Percentiles rank a stretch among this genome's conserved stretches.
Evolutionary conservation across 2,329 filamentous ascomycete genomes (phyloP).

Genomic region (Phoma sp.): DNA sequence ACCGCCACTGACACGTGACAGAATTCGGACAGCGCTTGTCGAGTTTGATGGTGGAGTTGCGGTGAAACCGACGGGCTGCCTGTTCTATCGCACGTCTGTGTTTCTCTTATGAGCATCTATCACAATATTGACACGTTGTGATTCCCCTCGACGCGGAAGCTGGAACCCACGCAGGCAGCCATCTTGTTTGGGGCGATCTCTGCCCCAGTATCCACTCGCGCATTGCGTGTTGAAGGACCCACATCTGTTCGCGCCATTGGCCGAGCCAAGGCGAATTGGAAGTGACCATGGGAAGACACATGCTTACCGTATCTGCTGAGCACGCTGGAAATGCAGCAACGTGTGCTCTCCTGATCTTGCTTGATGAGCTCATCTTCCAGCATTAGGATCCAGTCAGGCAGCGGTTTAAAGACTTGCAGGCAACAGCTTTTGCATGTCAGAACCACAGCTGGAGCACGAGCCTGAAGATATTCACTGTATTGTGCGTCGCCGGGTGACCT

Average conservation of each 20-base stretch:
- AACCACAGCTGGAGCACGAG: background rate
- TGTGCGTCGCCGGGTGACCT: background rate
- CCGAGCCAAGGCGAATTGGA: background rate
- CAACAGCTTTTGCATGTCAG: slow-evolving; percentile 3
- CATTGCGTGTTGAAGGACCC: slow-evolving; percentile 26
- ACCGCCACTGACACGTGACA: slow-evolving; percentile 43
- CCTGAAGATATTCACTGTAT: background rate
- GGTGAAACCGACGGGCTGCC: slow-evolving; percentile 15
- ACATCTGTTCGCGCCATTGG: slow-evolving; percentile 25
- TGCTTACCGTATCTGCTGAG: background rate
- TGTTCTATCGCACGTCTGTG: slow-evolving; percentile 5
- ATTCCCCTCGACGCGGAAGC: slow-evolving; percentile 22
- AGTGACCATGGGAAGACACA: background rate
- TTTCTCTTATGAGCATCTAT: slow-evolving; percentile 24
- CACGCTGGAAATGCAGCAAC: background rate
- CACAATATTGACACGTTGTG: slow-evolving; percentile 43
- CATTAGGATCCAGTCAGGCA: background rate
- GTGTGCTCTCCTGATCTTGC: background rate
- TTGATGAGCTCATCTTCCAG: background rate
- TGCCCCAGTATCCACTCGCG: slow-evolving; percentile 34
- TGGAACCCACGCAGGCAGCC: slow-evolving; percentile 38
- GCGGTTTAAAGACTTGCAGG: background rate
- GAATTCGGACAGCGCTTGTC: slow-evolving; percentile 32
- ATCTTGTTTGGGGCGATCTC: slow-evolving; percentile 28
- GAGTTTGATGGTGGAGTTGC: slow-evolving; percentile 24